A percentile compares a stretch with the other conserved stretches of the same genome.
These are phyloP conservation scores for Typha latifolia DNA, from an alignment of 176 grass and related monocot genomes.

Conservation along the genomic window DNA sequence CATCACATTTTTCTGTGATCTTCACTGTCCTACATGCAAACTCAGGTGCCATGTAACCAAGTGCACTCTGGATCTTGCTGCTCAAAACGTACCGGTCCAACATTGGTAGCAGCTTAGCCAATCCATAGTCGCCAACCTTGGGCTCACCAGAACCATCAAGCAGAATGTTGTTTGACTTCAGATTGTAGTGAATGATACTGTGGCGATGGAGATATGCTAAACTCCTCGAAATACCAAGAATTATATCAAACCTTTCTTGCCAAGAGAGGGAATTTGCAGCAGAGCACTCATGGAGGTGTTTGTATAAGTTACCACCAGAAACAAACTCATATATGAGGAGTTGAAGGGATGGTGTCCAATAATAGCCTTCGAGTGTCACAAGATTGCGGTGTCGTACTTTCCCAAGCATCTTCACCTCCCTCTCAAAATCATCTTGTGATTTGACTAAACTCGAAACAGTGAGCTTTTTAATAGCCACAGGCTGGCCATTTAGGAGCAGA, in stretches of 20 bases:
- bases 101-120: constrained; percentile 98
- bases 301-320: constrained; percentile 76
- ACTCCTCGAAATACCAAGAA: constrained; percentile 78
- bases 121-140: constrained; percentile 85
- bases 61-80: constrained; percentile 90
- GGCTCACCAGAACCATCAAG: constrained; percentile 70
- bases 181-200: constrained; percentile 91
- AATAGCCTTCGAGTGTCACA: constrained; percentile 75
- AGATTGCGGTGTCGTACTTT: constrained; percentile 85
- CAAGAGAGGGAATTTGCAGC: constrained; percentile 58
- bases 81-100: constrained; percentile 88
- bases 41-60: constrained; percentile 98
- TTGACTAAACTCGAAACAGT: constrained; percentile 98
- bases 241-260: constrained; percentile 92
- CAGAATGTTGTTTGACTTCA: constrained; percentile 90
- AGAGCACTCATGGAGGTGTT: constrained; percentile 73
- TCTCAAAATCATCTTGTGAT: constrained; percentile 97
- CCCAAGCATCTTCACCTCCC: constrained; percentile 78
- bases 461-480: constrained; percentile 95
- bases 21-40: constrained; percentile 92
- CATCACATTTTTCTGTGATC: constrained; percentile 93
- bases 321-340: constrained; percentile 96
- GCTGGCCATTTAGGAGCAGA: constrained; percentile 64
- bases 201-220: constrained; percentile 71
- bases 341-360: constrained; percentile 93